Evolutionary conservation across 1,284 basidiomycete species (phyloP).

Genomic region (Trametes hirsuta): DNA sequence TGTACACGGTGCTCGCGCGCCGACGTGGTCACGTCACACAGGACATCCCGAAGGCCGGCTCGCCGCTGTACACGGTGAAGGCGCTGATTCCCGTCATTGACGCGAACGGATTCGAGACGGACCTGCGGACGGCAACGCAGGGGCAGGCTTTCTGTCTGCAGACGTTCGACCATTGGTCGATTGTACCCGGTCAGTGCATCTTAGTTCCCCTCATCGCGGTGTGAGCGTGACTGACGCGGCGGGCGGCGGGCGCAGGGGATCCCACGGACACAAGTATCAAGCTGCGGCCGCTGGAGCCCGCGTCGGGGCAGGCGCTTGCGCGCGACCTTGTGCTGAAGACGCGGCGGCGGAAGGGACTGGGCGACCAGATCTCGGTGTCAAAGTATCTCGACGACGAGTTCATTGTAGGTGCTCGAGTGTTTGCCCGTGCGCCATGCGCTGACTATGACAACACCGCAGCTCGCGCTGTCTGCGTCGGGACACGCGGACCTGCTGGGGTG

Average conservation of each 20-base stretch:
- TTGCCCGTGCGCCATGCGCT: neutral
- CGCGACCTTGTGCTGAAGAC: conserved; percentile 96
- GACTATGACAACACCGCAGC: conserved; percentile 42
- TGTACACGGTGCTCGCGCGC: conserved; percentile 96
- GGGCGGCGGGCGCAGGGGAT: conserved; percentile 61
- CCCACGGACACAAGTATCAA: conserved; percentile 96
- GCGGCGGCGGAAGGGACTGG: conserved; percentile 91
- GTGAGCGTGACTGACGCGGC: conserved; percentile 27
- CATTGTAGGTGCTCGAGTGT: conserved; percentile 60
- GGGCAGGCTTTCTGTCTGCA: conserved; percentile 98
- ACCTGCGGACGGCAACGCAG: conserved; percentile 94
- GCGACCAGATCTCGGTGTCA: conserved; percentile 91
- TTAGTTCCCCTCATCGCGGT: conserved; percentile 17
- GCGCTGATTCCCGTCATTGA: conserved; percentile 98
- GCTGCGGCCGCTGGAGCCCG: conserved; percentile 94
- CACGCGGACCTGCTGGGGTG: conserved; percentile 86
- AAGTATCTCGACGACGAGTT: conserved; percentile 96
- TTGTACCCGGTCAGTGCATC: conserved; percentile 80
- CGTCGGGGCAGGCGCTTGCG: conserved; percentile 90
- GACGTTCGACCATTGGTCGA: conserved; percentile 97
- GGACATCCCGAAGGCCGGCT: conserved; percentile 96
- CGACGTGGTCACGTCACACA: conserved; percentile 97
- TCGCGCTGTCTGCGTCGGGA: conserved; percentile 88
- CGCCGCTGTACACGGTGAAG: conserved; percentile 96
- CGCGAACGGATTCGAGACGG: conserved; percentile 98